Conservation (phyloP, 768 basidiomycete species). For the Suillus lakei region DNA sequence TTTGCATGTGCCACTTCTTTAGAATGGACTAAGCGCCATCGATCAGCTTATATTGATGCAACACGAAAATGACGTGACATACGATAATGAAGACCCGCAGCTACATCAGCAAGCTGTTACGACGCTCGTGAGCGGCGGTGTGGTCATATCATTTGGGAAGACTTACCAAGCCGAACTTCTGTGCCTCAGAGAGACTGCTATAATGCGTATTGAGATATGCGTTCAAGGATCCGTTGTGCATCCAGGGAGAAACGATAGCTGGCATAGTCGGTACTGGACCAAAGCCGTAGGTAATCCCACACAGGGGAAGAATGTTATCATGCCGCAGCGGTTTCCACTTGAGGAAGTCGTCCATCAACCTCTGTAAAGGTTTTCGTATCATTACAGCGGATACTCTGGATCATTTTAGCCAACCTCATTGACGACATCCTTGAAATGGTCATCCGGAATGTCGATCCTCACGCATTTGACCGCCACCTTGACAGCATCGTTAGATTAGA, state of each 20-base stretch:
- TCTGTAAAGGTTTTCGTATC: background rate
- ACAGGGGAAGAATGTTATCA: conserved; percentile 41
- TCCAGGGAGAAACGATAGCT: conserved; percentile 27
- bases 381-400: background rate
- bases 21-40: background rate
- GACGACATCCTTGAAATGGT: conserved; percentile 9
- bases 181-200: background rate
- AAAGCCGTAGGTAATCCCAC: conserved; percentile 37
- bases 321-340: conserved; percentile 32
- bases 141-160: background rate
- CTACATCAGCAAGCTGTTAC: conserved; percentile 11
- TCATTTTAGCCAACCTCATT: conserved; percentile 15
- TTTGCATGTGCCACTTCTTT: background rate
- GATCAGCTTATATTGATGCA: background rate
- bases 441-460: conserved; percentile 21
- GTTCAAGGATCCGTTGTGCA: conserved; percentile 19
- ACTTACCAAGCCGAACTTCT: conserved; percentile 6
- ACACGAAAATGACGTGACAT: background rate
- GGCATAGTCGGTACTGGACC: conserved; percentile 16
- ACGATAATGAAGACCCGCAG: conserved; percentile 14
- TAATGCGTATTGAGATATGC: conserved; percentile 16
- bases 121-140: background rate
- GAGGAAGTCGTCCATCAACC: background rate
- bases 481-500: background rate
- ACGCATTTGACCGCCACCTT: conserved; percentile 35